Evolutionary conservation across 2,329 filamentous ascomycete genomes (phyloP), one percentile per base, ranked within the genome.

Genomic region (Nothopassalora personata): DNA sequence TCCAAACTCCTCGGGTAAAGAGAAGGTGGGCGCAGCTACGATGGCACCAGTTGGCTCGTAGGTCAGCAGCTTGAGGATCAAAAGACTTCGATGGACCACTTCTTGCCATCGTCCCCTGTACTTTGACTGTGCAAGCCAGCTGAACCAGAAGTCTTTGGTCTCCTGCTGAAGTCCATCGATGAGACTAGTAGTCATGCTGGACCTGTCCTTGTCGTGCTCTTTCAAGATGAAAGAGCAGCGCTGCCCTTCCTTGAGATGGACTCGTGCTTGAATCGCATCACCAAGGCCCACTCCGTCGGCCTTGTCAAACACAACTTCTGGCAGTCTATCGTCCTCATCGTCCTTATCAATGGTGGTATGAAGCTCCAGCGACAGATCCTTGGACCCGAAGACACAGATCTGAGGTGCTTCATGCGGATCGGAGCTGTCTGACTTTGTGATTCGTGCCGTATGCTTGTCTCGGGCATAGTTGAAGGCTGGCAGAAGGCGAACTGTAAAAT

Each of bases 1-100:
- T 18, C 87, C 88, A 43, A 90, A 46, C 19, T 11, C 43, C 43
- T 46, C 43, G 15, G 43, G 43, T 13, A 46, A 2, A 18, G 43
- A 46, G 43, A 46, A n/a, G 7, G 43, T 46, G 9, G 43, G 43
- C n/a, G 43, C 43, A 3, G 43, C 43, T 11, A 46, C 43, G 9
- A 46, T 46, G 8, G 43, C 43, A 18, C 43, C 43, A 18, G 43
- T 46, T 8, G 43, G 43, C 19, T 46, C 43, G 43, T 46, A 46
- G 8, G 43, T 46, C 43, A 46, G 43, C 43, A 46, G n/a, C 19
- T 46, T 46, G 15, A 46, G 43, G 43, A 46, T 18, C 19, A 46
- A 23, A 8, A 46, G 43, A 46, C 43, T 46, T 46, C 43, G 15
- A 23, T 46, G 43, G 9, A 46, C 43, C 8, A 46, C 43, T 18